Evolutionary conservation across 345 rosid species (phyloP).

Genomic region (Rhodomyrtus tomentosa): DNA sequence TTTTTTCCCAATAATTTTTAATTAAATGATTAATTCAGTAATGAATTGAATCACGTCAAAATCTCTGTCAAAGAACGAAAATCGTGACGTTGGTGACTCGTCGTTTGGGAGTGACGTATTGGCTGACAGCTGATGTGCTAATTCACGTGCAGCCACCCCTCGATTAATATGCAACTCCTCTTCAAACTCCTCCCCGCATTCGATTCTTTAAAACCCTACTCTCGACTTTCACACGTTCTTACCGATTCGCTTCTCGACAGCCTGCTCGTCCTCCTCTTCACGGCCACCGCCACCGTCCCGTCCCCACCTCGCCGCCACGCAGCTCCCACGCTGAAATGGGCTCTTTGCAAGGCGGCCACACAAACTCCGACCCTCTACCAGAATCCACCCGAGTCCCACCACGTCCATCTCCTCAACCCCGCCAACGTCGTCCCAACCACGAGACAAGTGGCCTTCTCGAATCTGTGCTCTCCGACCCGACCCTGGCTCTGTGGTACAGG

Average conservation of each 20-base stretch:
- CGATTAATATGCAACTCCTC: background rate
- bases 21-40: no score
- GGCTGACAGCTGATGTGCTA: background rate
- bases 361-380: background rate
- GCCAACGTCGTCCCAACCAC: background rate
- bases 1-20: no score
- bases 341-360: background rate
- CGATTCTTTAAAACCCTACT: background rate
- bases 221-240: background rate
- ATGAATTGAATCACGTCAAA: no score
- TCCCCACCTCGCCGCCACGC: background rate
- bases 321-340: background rate
- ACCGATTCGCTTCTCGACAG: background rate
- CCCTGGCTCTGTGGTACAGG: constrained; percentile 3
- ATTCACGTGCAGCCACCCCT: background rate
- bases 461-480: constrained; percentile 6
- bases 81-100: background rate
- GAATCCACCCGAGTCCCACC: background rate
- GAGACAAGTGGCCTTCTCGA: constrained; percentile 17
- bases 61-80: no score
- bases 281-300: background rate
- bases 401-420: background rate
- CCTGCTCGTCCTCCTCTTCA: background rate
- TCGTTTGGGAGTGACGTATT: background rate
- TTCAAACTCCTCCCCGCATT: background rate